Conservation (phyloP, 352 stramenopile genomes). For the Elongisporangium prolatum region DNA sequence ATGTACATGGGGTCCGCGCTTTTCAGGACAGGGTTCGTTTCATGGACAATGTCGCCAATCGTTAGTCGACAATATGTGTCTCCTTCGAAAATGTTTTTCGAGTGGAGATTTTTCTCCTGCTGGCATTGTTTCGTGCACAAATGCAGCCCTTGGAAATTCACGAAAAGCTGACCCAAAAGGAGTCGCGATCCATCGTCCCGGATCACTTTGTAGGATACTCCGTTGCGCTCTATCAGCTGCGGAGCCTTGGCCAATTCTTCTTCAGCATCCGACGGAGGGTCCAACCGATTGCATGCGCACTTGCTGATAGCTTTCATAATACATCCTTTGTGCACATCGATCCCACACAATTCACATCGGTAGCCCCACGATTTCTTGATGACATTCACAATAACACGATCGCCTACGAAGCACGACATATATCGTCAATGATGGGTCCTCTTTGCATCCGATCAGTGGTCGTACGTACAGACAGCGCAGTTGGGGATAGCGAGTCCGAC, state of each 20-base stretch:
- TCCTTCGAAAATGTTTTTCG: constrained; percentile 85
- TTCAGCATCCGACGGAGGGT: constrained; percentile 14
- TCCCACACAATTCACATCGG: constrained; percentile 70
- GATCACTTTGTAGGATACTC: constrained; percentile 39
- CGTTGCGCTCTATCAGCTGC: constrained; percentile 14
- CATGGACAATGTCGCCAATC: constrained; percentile 61
- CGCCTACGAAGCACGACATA: constrained; percentile 25
- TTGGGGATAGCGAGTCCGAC: constrained; percentile 75
- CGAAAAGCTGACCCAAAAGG: constrained; percentile 51
- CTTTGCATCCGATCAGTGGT: too few relatives aligned
- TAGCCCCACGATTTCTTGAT: constrained; percentile 79
- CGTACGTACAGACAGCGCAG: constrained; percentile 64
- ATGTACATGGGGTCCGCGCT: constrained; percentile 86
- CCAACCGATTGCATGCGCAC: constrained; percentile 45
- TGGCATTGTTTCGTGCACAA: constrained; percentile 84
- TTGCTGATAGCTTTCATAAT: constrained; percentile 86
- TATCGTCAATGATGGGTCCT: too few relatives aligned
- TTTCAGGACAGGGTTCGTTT: constrained; percentile 82
- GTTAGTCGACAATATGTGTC: constrained; percentile 80
- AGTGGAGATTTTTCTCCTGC: constrained; percentile 49
- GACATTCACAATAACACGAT: constrained; percentile 82
- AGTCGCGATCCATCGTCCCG: constrained; percentile 31
- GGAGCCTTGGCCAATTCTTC: constrained; percentile 11
- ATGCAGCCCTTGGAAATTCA: constrained; percentile 76
- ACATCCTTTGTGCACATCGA: constrained; percentile 82